Evolutionary conservation across 371 early-diverging fungal genomes (phyloP), one percentile per base, ranked within the genome.

Genomic region (Nosema muscidifuracis): DNA sequence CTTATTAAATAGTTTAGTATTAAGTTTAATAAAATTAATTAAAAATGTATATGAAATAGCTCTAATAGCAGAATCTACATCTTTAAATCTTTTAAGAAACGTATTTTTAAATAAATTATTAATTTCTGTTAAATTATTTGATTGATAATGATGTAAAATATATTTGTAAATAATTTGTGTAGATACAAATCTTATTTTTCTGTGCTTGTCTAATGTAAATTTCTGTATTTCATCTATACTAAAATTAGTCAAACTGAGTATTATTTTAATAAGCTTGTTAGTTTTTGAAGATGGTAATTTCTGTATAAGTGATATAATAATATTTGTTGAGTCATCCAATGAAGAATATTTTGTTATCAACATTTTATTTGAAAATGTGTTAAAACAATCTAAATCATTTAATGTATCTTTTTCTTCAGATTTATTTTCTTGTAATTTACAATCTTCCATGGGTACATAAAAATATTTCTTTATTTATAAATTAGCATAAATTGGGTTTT

Each of bases 11-110:
- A 62, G 31, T 34, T 50, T 61, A 16, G 28, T 24, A 16, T n/a
- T 40, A 31, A 50, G 20, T 2, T 18, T 16, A 51, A 77, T 56
- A 36, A 38, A 67, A 30, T 77, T 65, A 62, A 51, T 38, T 34
- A 77, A 28, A 57, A 71, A 77, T n/a, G 60, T 58, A 7, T 73
- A 56, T 16, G 55, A 70, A 24, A 66, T 10, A 6, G 33, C 24
- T 53, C 77, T 67, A 28, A 77, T 77, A 26, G 24, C 28, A 18
- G 68, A 63, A 63, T 73, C 72, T 7, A 77, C 63, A 38, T 77
- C 77, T 34, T 57, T 51, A 40, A 44, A 73, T 36, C 77, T n/a
- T 1, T 42, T 28, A 0, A 65, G 9, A 73, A 73, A 73, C 16
- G 65, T 58, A 33, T 64, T 53, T 26, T 72, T 53, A 58, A 58